Percentiles rank a stretch among this genome's conserved stretches.
These are phyloP conservation scores for Holtermanniella nyarrowii DNA, from an alignment of 768 basidiomycete species.

Conservation along the genomic window DNA sequence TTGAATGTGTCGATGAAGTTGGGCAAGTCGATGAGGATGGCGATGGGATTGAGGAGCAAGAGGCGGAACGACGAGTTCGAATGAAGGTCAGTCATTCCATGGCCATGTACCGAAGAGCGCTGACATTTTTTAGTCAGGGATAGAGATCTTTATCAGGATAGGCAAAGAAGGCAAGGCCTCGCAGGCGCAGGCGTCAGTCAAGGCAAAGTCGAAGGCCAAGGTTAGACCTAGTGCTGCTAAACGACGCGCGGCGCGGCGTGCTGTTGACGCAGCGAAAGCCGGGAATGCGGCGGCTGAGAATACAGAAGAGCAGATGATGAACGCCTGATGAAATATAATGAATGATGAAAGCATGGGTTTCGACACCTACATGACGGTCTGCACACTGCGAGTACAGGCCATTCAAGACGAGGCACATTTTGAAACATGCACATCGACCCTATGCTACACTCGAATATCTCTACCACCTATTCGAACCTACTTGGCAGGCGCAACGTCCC, in stretches of 20 bases:
- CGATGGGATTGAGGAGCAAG: slow-evolving; percentile 18
- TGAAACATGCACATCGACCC: not conserved
- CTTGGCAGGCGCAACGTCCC: slow-evolving; percentile 53
- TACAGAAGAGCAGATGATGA: not conserved
- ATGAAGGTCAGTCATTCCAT: slow-evolving; percentile 18
- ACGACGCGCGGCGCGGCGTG: not conserved
- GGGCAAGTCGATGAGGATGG: slow-evolving; percentile 5
- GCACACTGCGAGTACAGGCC: not conserved
- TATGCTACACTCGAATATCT: not conserved
- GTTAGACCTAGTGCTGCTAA: not conserved
- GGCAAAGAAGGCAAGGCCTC: not conserved
- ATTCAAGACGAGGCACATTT: not conserved
- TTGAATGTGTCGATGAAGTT: slow-evolving; percentile 37
- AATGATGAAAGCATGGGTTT: no score
- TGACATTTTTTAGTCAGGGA: not conserved
- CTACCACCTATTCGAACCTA: slow-evolving; percentile 26
- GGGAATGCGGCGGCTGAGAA: not conserved
- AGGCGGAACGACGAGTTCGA: slow-evolving; percentile 8
- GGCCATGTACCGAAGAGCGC: not conserved
- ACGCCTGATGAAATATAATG: not conserved
- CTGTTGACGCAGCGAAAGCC: no score
- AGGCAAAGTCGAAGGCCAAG: not conserved
- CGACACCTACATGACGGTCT: no score
- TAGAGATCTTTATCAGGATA: not conserved
- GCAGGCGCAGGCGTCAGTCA: not conserved